These are phyloP conservation scores for Spizellomyces punctatus DNA, from an alignment of 192 early-diverging fungal species.

Conservation along the genomic window DNA sequence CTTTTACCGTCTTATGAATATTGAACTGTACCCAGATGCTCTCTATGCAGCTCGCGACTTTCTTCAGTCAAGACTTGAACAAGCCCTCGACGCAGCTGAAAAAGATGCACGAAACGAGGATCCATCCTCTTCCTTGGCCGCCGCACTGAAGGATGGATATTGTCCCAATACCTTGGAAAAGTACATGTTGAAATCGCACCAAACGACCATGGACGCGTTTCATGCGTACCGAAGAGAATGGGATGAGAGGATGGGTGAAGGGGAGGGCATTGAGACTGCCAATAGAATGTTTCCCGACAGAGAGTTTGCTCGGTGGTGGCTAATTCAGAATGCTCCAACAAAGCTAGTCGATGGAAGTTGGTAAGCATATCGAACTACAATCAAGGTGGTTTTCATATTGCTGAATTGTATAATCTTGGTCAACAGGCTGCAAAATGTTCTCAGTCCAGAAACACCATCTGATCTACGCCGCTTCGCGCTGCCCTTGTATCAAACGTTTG, in stretches of 20 bases:
- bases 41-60: constrained; percentile 6
- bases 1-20: constrained; percentile 22
- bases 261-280: not conserved
- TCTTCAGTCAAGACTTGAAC: not conserved
- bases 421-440: constrained; percentile 4
- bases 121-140: constrained; percentile 1
- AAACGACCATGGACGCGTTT: constrained; percentile 18
- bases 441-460: not conserved
- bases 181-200: constrained; percentile 19
- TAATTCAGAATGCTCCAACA: constrained; percentile 21
- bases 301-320: constrained; percentile 21
- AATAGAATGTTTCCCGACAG: constrained; percentile 19
- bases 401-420: not conserved
- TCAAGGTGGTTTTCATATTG: not conserved
- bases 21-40: constrained; percentile 16
- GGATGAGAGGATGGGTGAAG: constrained; percentile 2
- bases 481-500: constrained; percentile 21
- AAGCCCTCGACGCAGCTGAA: not conserved
- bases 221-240: constrained; percentile 13
- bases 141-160: constrained; percentile 12
- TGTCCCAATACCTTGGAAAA: not conserved
- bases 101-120: not conserved
- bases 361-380: not conserved
- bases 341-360: constrained; percentile 26
- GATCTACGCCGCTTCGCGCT: constrained; percentile 8